Conservation (phyloP, 2,329 filamentous ascomycete genomes). For the Seiridium cupressi region DNA sequence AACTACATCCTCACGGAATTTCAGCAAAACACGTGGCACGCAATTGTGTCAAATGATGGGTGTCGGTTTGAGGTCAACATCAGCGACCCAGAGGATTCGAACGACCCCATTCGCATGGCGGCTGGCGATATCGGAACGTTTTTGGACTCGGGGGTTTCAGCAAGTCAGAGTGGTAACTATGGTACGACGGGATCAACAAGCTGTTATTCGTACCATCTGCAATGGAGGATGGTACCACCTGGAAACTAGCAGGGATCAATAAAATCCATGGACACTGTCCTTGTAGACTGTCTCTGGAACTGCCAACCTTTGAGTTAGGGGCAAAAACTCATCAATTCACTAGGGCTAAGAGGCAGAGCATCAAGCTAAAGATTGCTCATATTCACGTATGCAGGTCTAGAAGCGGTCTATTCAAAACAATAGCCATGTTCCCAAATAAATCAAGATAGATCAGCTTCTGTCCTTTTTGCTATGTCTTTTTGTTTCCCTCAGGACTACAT, state of each 20-base stretch:
- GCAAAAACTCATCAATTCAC: too few relatives aligned
- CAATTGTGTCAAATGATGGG: not conserved
- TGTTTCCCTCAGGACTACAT: too few relatives aligned
- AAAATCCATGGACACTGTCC: not conserved
- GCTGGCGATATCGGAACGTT: not conserved
- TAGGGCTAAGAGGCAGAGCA: too few relatives aligned
- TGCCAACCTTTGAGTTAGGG: too few relatives aligned
- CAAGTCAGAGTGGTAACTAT: not conserved
- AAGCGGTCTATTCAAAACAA: too few relatives aligned
- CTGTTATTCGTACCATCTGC: not conserved
- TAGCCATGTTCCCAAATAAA: too few relatives aligned
- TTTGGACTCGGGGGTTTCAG: not conserved
- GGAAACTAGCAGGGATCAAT: not conserved
- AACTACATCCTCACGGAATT: slow-evolving; percentile 5
- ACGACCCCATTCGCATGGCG: not conserved
- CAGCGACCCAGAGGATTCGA: not conserved
- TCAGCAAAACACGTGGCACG: not conserved
- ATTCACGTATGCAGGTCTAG: too few relatives aligned
- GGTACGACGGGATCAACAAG: slow-evolving; percentile 3
- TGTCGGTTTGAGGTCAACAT: slow-evolving; percentile 6
- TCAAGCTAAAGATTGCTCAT: too few relatives aligned
- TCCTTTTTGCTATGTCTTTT: too few relatives aligned
- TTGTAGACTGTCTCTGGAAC: too few relatives aligned
- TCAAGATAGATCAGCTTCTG: too few relatives aligned
- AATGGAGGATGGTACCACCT: slow-evolving; percentile 6